Conservation (phyloP, 169 alveolate species). For the Plasmodium falciparum region DNA sequence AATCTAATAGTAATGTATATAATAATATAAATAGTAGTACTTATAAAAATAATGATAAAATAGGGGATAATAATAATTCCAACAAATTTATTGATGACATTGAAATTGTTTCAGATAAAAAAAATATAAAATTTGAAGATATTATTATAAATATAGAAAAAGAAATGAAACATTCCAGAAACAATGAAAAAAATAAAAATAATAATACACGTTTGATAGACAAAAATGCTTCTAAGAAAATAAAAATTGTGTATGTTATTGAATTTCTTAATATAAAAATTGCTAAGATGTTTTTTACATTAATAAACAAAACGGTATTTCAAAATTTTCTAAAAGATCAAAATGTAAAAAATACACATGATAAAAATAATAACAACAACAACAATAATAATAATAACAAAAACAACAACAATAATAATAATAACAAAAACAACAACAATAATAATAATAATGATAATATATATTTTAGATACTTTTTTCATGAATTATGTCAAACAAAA, state of each 20-base stretch:
- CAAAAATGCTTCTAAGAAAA: neutral
- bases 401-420: no score
- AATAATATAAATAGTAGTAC: neutral
- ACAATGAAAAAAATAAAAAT: constrained; percentile 1
- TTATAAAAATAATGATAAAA: neutral
- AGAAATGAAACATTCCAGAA: neutral
- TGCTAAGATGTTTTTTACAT: constrained; percentile 13
- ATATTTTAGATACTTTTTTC: constrained; percentile 8
- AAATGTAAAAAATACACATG: neutral
- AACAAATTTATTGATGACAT: constrained; percentile 9
- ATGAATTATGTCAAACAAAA: constrained; percentile 25
- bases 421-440: no score
- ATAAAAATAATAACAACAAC: no score
- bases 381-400: no score
- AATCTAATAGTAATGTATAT: neutral
- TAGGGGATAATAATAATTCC: neutral
- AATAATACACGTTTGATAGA: neutral
- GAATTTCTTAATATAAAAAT: constrained; percentile 50
- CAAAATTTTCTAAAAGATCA: constrained; percentile 29
- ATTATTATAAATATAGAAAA: constrained; percentile 40
- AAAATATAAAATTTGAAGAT: constrained; percentile 45
- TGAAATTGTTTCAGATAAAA: constrained; percentile 22
- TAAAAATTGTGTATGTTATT: constrained; percentile 2
- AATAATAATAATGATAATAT: no score
- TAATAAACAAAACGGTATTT: constrained; percentile 26